A percentile compares a stretch with the other conserved stretches of the same genome.
Evolutionary conservation across 345 rosid genomes (phyloP).

Genomic region (Populus euphratica): DNA sequence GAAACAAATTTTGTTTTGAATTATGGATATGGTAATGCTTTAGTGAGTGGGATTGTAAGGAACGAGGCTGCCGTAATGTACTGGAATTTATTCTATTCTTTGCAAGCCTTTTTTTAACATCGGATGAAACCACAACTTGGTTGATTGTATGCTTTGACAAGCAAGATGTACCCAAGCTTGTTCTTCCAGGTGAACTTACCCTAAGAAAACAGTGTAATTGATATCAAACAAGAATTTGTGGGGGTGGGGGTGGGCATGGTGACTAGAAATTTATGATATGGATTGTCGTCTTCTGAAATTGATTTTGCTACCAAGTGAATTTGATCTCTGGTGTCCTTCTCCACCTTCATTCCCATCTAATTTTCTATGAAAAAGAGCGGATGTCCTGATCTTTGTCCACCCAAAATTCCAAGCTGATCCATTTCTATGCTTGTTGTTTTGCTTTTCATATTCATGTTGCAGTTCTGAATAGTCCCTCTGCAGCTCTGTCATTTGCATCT

Average conservation of each 20-base stretch:
- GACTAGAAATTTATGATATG: slow-evolving; percentile 25
- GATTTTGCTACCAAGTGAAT: slow-evolving; percentile 16
- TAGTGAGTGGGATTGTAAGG: neutral
- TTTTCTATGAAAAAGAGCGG: slow-evolving; percentile 40
- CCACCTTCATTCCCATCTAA: slow-evolving; percentile 35
- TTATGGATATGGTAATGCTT: neutral
- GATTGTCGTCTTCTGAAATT: slow-evolving; percentile 44
- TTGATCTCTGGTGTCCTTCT: slow-evolving; percentile 27
- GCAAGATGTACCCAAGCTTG: neutral
- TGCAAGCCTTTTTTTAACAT: neutral
- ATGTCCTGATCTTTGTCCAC: slow-evolving; percentile 54
- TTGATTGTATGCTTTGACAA: neutral
- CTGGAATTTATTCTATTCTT: neutral
- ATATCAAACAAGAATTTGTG: neutral
- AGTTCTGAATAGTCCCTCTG: slow-evolving; percentile 62
- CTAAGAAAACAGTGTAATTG: slow-evolving; percentile 1
- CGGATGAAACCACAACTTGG: neutral
- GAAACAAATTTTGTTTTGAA: neutral
- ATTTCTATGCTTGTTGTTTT: slow-evolving; percentile 44
- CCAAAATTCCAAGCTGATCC: slow-evolving; percentile 34
- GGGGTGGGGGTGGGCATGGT: neutral
- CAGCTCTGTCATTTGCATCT: slow-evolving; percentile 56
- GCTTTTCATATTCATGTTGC: slow-evolving; percentile 56
- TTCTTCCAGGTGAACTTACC: neutral
- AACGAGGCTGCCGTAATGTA: neutral